Percentiles rank a stretch among this genome's conserved stretches.
Conservation (phyloP, 257 asterid species). For the Jacaranda mimosifolia region DNA sequence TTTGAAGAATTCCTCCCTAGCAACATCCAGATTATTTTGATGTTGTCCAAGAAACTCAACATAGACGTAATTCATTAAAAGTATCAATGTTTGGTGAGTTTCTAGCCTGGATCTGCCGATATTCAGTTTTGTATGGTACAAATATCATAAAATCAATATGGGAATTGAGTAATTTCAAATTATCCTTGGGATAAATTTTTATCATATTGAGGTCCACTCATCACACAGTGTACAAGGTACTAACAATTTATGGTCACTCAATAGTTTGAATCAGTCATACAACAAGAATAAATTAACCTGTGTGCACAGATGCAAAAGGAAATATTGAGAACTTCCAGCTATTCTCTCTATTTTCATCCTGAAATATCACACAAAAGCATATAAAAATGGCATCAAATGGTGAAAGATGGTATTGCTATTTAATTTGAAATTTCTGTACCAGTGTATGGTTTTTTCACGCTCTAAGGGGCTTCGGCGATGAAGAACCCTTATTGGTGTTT, state of each 20-base stretch:
- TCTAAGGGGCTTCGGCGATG: slow-evolving; percentile 96
- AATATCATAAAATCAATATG: too few species aligned
- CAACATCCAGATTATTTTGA: too few species aligned
- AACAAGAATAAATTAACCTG: slow-evolving; percentile 61
- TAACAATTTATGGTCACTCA: background rate
- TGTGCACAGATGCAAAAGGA: slow-evolving; percentile 86
- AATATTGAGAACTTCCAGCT: slow-evolving; percentile 75
- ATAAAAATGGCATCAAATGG: slow-evolving; percentile 12
- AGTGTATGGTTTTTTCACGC: slow-evolving; percentile 82
- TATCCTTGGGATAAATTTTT: too few species aligned
- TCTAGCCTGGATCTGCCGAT: too few species aligned
- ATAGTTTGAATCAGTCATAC: slow-evolving; percentile 3
- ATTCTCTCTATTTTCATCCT: slow-evolving; percentile 86
- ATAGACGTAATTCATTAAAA: too few species aligned
- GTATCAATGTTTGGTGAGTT: too few species aligned
- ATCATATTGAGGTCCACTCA: too few species aligned
- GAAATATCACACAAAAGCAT: slow-evolving; percentile 43
- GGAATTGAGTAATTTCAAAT: too few species aligned
- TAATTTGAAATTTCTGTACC: slow-evolving; percentile 53
- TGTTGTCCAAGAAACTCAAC: too few species aligned
- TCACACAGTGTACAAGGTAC: background rate
- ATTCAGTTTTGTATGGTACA: too few species aligned
- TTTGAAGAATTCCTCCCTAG: too few species aligned
- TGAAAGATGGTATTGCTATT: slow-evolving; percentile 8
- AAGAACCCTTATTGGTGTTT: slow-evolving; percentile 96